Evolutionary conservation across 768 basidiomycete genomes (phyloP).

Genomic region (Exidia glandulosa): DNA sequence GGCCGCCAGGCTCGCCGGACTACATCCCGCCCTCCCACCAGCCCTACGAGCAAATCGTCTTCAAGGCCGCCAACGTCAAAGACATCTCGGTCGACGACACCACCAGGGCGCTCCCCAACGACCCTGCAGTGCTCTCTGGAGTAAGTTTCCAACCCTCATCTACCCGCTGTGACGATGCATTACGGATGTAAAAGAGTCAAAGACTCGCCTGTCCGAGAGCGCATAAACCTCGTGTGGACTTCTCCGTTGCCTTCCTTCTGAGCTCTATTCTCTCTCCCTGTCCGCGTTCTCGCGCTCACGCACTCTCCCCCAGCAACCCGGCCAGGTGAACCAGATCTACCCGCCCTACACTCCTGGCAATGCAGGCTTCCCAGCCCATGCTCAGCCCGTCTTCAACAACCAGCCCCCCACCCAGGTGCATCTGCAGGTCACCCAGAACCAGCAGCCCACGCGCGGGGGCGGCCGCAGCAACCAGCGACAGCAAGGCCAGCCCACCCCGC

Average conservation of each 20-base stretch:
- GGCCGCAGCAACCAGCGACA: conserved; percentile 11
- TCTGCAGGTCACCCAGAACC: conserved; percentile 11
- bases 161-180: conserved; percentile 28
- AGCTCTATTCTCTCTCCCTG: conserved; percentile 10
- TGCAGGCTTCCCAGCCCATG: not conserved
- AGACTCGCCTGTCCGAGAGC: conserved; percentile 31
- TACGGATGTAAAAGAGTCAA: conserved; percentile 34
- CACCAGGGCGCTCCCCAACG: conserved; percentile 37
- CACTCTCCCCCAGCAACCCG: not conserved
- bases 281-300: not conserved
- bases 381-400: not conserved
- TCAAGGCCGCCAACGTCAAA: conserved; percentile 83
- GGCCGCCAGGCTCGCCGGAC: conserved; percentile 32
- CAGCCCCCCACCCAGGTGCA: conserved; percentile 1
- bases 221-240: conserved; percentile 37
- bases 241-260: conserved; percentile 56
- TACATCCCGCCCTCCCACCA: conserved; percentile 77
- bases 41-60: conserved; percentile 84
- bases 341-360: not conserved
- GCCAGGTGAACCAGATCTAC: not conserved
- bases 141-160: conserved; percentile 32
- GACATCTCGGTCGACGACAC: conserved; percentile 76
- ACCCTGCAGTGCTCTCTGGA: conserved; percentile 67
- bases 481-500: conserved; percentile 15
- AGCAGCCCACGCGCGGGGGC: conserved; percentile 10